Base-by-base conservation (phyloP, 129 eudicot genomes). In the Deinandra increscens region DNA sequence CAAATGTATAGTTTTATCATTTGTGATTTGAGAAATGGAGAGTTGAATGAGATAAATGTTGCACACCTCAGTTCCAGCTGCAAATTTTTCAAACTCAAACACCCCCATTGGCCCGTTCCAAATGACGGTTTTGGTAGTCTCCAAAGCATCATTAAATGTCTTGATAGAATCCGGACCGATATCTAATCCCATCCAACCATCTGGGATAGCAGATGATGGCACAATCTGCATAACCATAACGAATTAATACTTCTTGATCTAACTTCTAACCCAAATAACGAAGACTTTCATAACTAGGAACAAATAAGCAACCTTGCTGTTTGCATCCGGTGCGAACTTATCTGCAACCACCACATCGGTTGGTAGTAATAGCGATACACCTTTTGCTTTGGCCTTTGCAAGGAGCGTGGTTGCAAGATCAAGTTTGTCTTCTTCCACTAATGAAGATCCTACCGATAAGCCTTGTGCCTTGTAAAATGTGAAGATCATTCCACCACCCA, bases 181-280 rank as follows among this genome's bases (percentile, higher is more conserved):
- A 71, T 86, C 91, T 65, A 86, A 78, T 23, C 91, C 91, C 91
- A 86, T 86, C 91, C 91, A 86, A 5, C 91, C 88, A 41, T 86
- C 91, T 45, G 88, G 91, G 72, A 86, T 86, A 67, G 76, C 88
- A 10, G 91, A 75, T 22, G 88, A 72, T 4, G 88, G 82, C 44
- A 86, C 91, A 59, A 75, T 75, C 91, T 86, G 43, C 78, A 72
- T 63, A 23, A 29, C 34, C 42, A 22, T 0, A 20, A 34, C 70
- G 71, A 13, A 6, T 20, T 6, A 4, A 5, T 63, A 51, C 39
- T 10, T 46, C 51, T 34, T 44, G n/a, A 9, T 59, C 39, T n/a
- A 13, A 10, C 44, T 19, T 29, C 37, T 29, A 69, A 14, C 9
- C 3, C 8, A 23, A 7, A 15, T 34, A 12, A 60, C 8, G 0